Percentiles rank a stretch among this genome's conserved stretches.
Evolutionary conservation across 164 flowering plant species (phyloP).

Genomic region (Tetrastigma voinierianum): DNA sequence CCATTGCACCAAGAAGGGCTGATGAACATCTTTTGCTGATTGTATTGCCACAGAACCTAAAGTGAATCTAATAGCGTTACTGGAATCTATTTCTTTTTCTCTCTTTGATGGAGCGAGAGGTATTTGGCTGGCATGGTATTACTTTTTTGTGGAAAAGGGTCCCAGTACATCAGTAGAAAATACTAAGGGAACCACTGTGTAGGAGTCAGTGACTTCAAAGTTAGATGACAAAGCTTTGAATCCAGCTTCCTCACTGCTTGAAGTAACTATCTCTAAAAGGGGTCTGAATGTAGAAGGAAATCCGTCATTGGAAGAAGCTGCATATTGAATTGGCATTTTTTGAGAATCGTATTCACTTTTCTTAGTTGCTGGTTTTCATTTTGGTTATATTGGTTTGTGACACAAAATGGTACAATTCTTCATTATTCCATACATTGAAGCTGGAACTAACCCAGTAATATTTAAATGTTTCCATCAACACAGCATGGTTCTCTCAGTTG

Average conservation of each 20-base stretch:
- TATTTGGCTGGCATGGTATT: background rate
- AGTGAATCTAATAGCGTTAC: background rate
- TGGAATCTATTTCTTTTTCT: background rate
- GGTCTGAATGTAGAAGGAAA: background rate
- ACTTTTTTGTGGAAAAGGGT: background rate
- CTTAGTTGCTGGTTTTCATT: background rate
- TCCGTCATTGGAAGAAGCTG: background rate
- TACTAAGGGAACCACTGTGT: background rate
- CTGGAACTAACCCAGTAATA: background rate
- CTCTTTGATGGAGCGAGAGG: background rate
- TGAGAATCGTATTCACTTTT: background rate
- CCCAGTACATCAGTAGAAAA: background rate
- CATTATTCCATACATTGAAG: background rate
- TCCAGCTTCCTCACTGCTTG: background rate
- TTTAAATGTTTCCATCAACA: background rate
- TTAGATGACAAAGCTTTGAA: background rate
- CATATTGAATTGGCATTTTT: background rate
- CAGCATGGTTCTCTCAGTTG: background rate
- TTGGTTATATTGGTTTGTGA: background rate
- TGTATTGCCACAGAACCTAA: background rate
- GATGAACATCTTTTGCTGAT: background rate
- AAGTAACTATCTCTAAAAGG: background rate
- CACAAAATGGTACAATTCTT: conserved; percentile 1
- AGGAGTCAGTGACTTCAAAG: background rate
- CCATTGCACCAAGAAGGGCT: conserved; percentile 72